Evolutionary conservation across 176 grass and related monocot species (phyloP).

Genomic region (Oryza australiensis): DNA sequence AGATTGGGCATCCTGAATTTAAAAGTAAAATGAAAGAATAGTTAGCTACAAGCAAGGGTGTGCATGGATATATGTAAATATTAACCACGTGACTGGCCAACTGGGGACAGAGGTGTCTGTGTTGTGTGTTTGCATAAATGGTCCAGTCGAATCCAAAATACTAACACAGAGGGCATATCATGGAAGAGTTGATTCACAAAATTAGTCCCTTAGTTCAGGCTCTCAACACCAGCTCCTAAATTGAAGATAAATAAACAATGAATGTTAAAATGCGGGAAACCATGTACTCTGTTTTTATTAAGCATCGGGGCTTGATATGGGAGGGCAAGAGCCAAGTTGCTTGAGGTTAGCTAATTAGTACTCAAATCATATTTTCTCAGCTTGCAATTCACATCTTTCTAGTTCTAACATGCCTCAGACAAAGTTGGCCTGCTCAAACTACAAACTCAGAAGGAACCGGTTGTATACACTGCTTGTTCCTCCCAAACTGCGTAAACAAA

Average conservation of each 20-base stretch:
- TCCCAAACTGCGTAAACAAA: neutral
- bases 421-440: neutral
- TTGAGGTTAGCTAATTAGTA: conserved; percentile 5
- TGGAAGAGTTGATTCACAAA: neutral
- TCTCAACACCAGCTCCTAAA: neutral
- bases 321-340: neutral
- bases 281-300: neutral
- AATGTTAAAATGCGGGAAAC: neutral
- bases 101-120: neutral
- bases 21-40: neutral
- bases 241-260: conserved; percentile 3
- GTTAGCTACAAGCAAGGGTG: neutral
- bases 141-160: neutral
- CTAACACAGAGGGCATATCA: neutral
- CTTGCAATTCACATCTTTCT: neutral
- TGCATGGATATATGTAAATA: neutral
- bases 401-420: neutral
- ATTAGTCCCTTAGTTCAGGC: neutral
- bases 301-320: neutral
- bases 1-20: neutral
- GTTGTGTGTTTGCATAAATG: neutral
- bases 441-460: conserved; percentile 5
- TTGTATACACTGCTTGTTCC: neutral
- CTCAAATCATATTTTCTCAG: neutral
- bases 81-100: neutral